phyloP scores from a whole-genome alignment of 306 rosid species.

The Clitoria ternatea region DNA sequence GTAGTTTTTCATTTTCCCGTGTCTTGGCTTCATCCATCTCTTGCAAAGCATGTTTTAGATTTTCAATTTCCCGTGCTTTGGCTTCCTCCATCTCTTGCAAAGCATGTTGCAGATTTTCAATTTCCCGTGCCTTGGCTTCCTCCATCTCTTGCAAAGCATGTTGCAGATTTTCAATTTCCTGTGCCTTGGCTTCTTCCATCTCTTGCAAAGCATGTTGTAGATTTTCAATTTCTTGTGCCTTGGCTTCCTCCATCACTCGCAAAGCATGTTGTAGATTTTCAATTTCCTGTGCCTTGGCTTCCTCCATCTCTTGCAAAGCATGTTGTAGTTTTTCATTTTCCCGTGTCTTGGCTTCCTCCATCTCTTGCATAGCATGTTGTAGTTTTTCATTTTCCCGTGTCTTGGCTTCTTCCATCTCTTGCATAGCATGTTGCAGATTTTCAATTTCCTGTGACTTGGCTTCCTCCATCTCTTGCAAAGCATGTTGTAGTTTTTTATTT shows the following conservation, averaged over 20 bases:
- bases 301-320: conserved; percentile 31
- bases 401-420: no score
- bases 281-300: conserved; percentile 53
- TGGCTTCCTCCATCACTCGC: conserved; percentile 41
- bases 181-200: conserved; percentile 71
- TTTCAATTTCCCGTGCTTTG: conserved; percentile 60
- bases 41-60: conserved; percentile 59
- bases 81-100: no score
- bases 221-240: conserved; percentile 62
- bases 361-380: conserved; percentile 58
- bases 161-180: conserved; percentile 67
- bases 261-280: conserved; percentile 59
- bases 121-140: background rate
- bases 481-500: conserved; percentile 63
- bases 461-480: conserved; percentile 50
- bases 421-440: background rate
- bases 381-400: conserved; percentile 65
- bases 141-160: conserved; percentile 54
- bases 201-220: conserved; percentile 56
- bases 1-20: background rate
- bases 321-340: background rate
- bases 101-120: background rate
- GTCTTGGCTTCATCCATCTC: conserved; percentile 27
- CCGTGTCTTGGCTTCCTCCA: background rate
- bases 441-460: background rate